Conservation (phyloP, 352 stramenopile genomes). For the Phytopythium montanum region DNA sequence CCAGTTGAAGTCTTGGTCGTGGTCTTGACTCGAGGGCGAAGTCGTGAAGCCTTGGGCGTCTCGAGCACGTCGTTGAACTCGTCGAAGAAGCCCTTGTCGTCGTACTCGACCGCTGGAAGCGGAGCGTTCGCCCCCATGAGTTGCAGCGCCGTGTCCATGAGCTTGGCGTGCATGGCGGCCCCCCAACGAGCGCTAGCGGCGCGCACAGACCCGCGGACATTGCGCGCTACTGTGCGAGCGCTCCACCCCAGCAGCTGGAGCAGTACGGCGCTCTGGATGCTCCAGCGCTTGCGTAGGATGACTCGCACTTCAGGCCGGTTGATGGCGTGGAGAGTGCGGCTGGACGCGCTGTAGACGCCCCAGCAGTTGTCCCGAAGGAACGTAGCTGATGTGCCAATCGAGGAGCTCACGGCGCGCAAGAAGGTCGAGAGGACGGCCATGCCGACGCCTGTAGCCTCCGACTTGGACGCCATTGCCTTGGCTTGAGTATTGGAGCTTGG, state of each 20-base stretch:
- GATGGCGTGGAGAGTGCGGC: conserved; percentile 7
- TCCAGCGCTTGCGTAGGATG: conserved; percentile 7
- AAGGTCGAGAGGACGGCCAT: neutral
- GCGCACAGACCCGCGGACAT: neutral
- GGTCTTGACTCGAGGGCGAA: no score
- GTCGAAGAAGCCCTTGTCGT: conserved; percentile 19
- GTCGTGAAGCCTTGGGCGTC: neutral
- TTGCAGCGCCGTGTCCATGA: conserved; percentile 6
- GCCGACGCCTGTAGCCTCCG: neutral
- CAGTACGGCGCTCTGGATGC: conserved; percentile 5
- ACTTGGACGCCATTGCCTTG: neutral
- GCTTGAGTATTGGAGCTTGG: neutral
- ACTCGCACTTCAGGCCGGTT: conserved; percentile 9
- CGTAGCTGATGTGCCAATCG: neutral
- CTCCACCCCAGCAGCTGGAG: conserved; percentile 5
- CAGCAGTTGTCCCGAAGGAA: conserved; percentile 10
- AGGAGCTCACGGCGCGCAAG: conserved; percentile 1
- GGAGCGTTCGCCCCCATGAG: conserved; percentile 8
- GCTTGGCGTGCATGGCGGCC: neutral
- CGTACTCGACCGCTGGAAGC: conserved; percentile 8
- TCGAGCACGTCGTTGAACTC: conserved; percentile 29
- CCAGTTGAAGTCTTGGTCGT: neutral
- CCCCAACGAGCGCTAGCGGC: neutral
- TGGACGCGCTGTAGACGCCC: conserved; percentile 9
- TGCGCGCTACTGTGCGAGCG: neutral